Evolutionary conservation across 257 asterid species (phyloP), one percentile per base, ranked within the genome.

Genomic region (Ophiorrhiza pumila): DNA sequence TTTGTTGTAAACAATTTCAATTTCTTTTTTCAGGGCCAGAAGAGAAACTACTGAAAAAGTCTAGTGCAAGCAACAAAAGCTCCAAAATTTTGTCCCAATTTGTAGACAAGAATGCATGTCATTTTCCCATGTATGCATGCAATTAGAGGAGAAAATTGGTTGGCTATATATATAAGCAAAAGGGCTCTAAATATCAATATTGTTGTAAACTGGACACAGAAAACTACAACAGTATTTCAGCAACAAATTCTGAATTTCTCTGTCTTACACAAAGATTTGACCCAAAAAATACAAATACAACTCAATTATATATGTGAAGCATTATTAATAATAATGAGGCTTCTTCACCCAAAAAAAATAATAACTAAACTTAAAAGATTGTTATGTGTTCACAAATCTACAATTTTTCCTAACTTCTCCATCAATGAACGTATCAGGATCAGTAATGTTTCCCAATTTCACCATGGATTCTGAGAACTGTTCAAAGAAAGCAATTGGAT

Each of bases 391-490:
- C 34, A 93, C 90, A 80, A 91, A 93, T 86, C 96, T 87, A 82
- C 98, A 89, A 60, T 83, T 88, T 81, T 76, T 87, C 83, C 98
- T 85, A 39, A 93, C 96, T 84, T 93, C 98, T 34, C 97, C 97
- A 79, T 91, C 74, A 13, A 13, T 80, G 63, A 77, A 81, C 69
- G 93, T 89, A 15, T 91, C 92, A 5, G 84, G 79, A 47, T 88
- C 91, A 10, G 90, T 89, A 35, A 89, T 87, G 7, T 89, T 89
- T 58, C 98, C 97, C 88, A 93, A 4, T 74, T 83, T 93, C 77
- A 93, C 97, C 98, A 93, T 93, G 2, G 97, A 93, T 63, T 88
- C 86, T 0, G 98, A 72, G 58, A 93, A 91, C 72, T 93, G 97
- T 79, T 91, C 92, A 23, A 84, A 93, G 88, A 93, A 93, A 5